Conservation (phyloP, 805 yeast genomes). For the Barnettozyma sucrosica region DNA sequence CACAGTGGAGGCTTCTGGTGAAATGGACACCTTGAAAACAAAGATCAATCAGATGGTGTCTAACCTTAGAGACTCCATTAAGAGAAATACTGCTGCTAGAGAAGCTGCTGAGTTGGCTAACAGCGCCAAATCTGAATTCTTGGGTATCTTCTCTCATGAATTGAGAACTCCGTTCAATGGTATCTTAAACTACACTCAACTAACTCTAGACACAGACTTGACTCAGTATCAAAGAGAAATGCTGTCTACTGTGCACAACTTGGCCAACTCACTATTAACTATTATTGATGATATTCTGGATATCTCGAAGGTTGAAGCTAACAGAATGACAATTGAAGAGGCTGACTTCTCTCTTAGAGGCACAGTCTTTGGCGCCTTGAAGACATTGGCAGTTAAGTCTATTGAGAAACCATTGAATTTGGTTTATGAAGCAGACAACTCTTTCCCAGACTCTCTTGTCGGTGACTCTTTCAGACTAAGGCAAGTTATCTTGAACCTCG, state of each 20-base stretch:
- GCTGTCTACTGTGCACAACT: conserved; percentile 82
- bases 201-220: conserved; percentile 80
- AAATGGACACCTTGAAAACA: conserved; percentile 58
- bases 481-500: conserved; percentile 79
- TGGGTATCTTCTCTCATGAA: conserved; percentile 86
- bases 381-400: conserved; percentile 84
- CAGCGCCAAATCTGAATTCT: conserved; percentile 81
- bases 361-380: conserved; percentile 84
- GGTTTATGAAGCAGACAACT: conserved; percentile 75
- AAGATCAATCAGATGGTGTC: conserved; percentile 76
- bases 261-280: conserved; percentile 79
- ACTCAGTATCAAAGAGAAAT: conserved; percentile 90
- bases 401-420: conserved; percentile 79
- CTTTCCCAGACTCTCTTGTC: conserved; percentile 79
- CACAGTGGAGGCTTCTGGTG: conserved; percentile 89
- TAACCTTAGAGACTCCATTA: conserved; percentile 81
- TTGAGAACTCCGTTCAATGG: conserved; percentile 92
- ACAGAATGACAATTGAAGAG: conserved; percentile 87
- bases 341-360: conserved; percentile 83
- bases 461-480: conserved; percentile 87
- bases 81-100: conserved; percentile 87
- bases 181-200: conserved; percentile 87
- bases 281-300: conserved; percentile 87
- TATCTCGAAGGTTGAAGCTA: conserved; percentile 90
- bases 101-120: conserved; percentile 92